phyloP scores from a whole-genome alignment of 768 basidiomycete species.

The Lentinula boryana region DNA sequence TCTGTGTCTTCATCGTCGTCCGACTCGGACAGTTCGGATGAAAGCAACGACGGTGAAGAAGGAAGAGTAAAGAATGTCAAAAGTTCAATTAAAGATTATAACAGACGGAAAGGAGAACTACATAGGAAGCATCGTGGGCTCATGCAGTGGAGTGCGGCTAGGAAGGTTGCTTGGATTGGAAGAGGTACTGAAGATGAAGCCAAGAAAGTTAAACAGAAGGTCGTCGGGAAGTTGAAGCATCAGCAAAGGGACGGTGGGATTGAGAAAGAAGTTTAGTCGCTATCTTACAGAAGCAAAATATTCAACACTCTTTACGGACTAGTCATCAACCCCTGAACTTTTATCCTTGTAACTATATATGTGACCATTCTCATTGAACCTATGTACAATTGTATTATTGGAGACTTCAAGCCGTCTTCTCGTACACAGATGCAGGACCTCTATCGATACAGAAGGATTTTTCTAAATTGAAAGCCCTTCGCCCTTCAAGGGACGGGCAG shows the following conservation, averaged over 20 bases:
- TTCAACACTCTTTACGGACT: neutral
- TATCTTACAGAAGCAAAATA: neutral
- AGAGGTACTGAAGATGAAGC: conserved; percentile 41
- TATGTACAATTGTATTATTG: neutral
- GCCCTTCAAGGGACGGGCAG: neutral
- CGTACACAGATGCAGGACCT: neutral
- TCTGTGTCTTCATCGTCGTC: conserved; percentile 6
- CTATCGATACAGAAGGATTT: too few relatives aligned
- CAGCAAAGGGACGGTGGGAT: conserved; percentile 26
- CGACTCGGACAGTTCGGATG: conserved; percentile 15
- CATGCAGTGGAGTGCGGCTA: conserved; percentile 53
- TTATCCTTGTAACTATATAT: too few relatives aligned
- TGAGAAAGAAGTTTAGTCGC: conserved; percentile 32
- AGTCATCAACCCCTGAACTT: neutral
- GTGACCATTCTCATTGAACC: too few relatives aligned
- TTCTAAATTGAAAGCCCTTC: neutral
- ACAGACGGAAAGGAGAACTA: conserved; percentile 35
- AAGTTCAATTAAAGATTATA: conserved; percentile 33
- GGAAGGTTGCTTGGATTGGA: conserved; percentile 53
- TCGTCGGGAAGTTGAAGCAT: conserved; percentile 31
- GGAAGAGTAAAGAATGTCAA: conserved; percentile 17
- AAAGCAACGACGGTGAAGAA: conserved; percentile 10
- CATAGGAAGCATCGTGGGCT: conserved; percentile 54
- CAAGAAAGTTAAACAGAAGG: conserved; percentile 31
- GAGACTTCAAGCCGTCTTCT: neutral